phyloP scores from a whole-genome alignment of 306 rosid species.

The Erythrophleum fordii region DNA sequence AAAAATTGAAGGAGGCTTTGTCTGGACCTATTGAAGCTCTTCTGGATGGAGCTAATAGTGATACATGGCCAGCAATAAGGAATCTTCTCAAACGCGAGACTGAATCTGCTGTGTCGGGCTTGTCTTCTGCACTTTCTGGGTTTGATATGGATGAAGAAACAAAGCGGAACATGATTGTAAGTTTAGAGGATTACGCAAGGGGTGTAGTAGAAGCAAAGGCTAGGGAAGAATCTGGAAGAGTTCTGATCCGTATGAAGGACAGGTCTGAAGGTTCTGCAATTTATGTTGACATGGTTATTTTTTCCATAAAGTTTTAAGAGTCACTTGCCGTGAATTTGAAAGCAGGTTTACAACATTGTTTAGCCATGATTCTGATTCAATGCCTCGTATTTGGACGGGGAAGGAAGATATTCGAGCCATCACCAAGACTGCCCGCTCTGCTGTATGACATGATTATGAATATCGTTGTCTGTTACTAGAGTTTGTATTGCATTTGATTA shows the following conservation, averaged over 20 bases:
- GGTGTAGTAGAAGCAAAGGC: constrained; percentile 86
- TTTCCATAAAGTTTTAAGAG: constrained; percentile 14
- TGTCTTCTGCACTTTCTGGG: constrained; percentile 71
- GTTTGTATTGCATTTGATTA: constrained; percentile 21
- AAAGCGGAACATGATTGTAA: constrained; percentile 53
- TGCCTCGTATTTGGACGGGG: constrained; percentile 98
- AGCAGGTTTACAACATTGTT: constrained; percentile 86
- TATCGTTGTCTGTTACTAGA: constrained; percentile 10
- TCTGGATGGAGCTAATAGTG: constrained; percentile 85
- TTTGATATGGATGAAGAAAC: constrained; percentile 78
- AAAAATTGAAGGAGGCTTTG: constrained; percentile 74
- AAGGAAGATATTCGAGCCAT: constrained; percentile 91
- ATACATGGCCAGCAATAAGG: constrained; percentile 91
- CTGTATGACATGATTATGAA: constrained; percentile 58
- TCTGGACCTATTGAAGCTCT: constrained; percentile 88
- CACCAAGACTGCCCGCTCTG: constrained; percentile 88
- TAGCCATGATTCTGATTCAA: constrained; percentile 94
- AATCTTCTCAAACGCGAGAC: constrained; percentile 79
- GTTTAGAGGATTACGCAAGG: constrained; percentile 68
- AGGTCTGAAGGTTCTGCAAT: constrained; percentile 58
- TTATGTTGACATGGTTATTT: constrained; percentile 7
- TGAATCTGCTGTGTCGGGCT: constrained; percentile 69
- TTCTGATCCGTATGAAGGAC: constrained; percentile 91
- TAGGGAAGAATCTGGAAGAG: constrained; percentile 96
- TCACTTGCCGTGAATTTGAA: constrained; percentile 44